Conservation (phyloP, 2,329 filamentous ascomycete species). For the Fusarium humuli region DNA sequence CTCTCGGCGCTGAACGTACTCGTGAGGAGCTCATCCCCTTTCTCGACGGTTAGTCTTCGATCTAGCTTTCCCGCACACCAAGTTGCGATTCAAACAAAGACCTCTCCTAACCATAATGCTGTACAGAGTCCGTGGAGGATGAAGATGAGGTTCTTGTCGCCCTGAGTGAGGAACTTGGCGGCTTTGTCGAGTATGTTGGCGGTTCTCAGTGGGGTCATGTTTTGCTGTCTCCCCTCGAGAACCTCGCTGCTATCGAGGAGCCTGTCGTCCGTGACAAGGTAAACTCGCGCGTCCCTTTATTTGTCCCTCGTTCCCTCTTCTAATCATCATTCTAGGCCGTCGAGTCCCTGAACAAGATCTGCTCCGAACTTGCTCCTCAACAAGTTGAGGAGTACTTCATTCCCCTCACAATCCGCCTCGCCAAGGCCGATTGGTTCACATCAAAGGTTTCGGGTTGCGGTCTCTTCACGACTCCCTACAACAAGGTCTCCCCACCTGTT, state of each 20-base stretch:
- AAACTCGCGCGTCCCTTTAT: conserved; percentile 43
- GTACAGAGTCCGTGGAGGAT: conserved; percentile 94
- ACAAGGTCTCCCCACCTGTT: conserved; percentile 85
- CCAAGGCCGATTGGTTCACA: conserved; percentile 99
- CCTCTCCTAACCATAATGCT: conserved; percentile 33
- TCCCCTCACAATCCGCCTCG: conserved; percentile 92
- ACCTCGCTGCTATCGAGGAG: conserved; percentile 97
- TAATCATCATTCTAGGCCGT: conserved; percentile 74
- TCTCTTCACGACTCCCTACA: conserved; percentile 93
- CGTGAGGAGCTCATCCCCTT: conserved; percentile 99
- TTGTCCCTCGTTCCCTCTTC: background rate
- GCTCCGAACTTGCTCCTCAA: conserved; percentile 86
- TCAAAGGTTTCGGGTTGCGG: conserved; percentile 98
- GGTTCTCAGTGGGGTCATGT: conserved; percentile 95
- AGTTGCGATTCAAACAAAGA: conserved; percentile 25
- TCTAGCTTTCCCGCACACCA: conserved; percentile 34
- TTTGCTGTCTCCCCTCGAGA: conserved; percentile 95
- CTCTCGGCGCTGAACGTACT: conserved; percentile 94
- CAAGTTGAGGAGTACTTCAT: conserved; percentile 99
- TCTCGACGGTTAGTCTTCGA: conserved; percentile 82
- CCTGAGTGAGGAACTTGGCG: conserved; percentile 94
- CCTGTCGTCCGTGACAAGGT: conserved; percentile 98
- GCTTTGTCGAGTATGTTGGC: conserved; percentile 97
- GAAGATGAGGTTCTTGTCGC: conserved; percentile 98
- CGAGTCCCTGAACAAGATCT: conserved; percentile 99